Evolutionary conservation across 2,329 filamentous ascomycete genomes (phyloP), one percentile per base, ranked within the genome.

Genomic region (Aspergillus texensis): DNA sequence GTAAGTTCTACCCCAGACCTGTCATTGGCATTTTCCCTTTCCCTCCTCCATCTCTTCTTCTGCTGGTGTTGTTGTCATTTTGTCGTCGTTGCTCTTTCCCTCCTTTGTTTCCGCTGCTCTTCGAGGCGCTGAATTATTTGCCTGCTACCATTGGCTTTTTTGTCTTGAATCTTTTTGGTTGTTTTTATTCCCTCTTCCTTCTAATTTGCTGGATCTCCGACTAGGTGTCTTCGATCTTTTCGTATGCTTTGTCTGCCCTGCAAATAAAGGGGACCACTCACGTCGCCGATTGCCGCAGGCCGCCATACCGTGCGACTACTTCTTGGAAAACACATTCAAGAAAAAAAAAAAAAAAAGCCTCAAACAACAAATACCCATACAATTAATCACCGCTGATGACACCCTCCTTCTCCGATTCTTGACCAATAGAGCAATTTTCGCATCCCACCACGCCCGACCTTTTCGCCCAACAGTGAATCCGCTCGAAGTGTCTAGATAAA

Each of bases 231-330:
- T 57, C 59, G 41, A 59, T 53, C 48, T 45, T 48, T 21, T 32
- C 41, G 28, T 50, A 57, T 57, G 43, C 45, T 53, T 52, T 46
- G 21, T 48, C 32, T 39, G 57, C 43, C 53, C 56, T 60, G 60
- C 52, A 61, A 61, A 48, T 21, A 55, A 55, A 59, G 57, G 57
- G 58, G 52, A 55, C 48, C 57, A 50, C 63, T 61, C 43, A 62
- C 61, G 55, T 65, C 64, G 67, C 66, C 65, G 58, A 65, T 66
- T 66, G 65, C 64, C 67, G 68, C 69, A 65, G 67, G 63, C 61
- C 67, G 67, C 63, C 69, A 67, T 53, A 59, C 69, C 63, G 62
- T 62, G 61, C 69, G 64, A 65, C 56, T 61, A 43, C 57, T 56
- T 53, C 39, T 36, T 43, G 21, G 36, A 58, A 57, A 52, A 54